phyloP scores from a whole-genome alignment of 2,329 filamentous ascomycete genomes.

The Eutypella sp. region DNA sequence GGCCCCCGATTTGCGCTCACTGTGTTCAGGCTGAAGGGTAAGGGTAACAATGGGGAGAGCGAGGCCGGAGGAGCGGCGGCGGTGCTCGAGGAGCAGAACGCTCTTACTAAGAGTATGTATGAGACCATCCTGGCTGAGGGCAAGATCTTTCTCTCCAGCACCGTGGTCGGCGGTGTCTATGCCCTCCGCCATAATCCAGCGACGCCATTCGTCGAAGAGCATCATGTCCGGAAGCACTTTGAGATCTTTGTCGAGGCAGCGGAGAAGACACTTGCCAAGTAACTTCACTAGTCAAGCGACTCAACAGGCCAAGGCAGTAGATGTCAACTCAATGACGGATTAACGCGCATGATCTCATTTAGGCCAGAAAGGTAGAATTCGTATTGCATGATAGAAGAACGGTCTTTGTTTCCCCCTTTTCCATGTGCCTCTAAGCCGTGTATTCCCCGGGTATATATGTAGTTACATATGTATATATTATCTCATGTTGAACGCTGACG shows the following conservation, averaged over 20 bases:
- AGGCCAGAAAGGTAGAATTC: too few relatives aligned
- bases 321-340: too few relatives aligned
- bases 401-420: not conserved
- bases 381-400: too few relatives aligned
- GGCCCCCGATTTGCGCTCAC: constrained; percentile 74
- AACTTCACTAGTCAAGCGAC: not conserved
- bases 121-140: constrained; percentile 68
- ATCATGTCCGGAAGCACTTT: constrained; percentile 69
- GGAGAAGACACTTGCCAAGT: constrained; percentile 44
- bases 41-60: constrained; percentile 11
- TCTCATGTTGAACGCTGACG: too few relatives aligned
- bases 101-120: constrained; percentile 68
- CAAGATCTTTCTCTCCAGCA: constrained; percentile 78
- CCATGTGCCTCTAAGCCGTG: too few relatives aligned
- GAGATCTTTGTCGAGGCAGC: constrained; percentile 63
- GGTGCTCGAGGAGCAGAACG: constrained; percentile 51
- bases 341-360: too few relatives aligned
- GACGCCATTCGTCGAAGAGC: constrained; percentile 64
- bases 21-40: constrained; percentile 62
- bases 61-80: constrained; percentile 19
- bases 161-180: constrained; percentile 66
- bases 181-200: constrained; percentile 78
- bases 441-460: too few relatives aligned
- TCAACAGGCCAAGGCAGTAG: too few relatives aligned
- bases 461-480: too few relatives aligned